Base-by-base conservation (phyloP, 352 stramenopile genomes). In the Globisporangium paddicum region DNA sequence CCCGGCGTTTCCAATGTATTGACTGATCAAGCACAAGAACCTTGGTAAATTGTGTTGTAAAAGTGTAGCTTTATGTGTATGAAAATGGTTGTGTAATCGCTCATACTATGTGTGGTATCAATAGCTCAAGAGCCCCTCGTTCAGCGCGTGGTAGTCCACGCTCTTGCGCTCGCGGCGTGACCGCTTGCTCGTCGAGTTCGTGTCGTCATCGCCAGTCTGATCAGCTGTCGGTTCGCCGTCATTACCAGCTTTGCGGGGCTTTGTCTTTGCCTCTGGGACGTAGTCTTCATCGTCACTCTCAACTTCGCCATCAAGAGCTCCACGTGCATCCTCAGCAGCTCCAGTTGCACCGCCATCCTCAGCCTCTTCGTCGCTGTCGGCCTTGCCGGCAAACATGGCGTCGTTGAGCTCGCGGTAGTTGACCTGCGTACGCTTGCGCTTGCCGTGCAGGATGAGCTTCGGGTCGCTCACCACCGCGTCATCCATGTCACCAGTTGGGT, bases 391-490 rank as follows among this genome's bases (percentile, higher is more conserved):
- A 64, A 93, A 95, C 64, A 95, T 75, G 28, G 85, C 48, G 50
- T 84, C 77, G 56, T 95, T 93, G 13, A 95, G 73, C 40, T 75
- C 64, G n/a, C 75, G 82, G 53, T 95, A 95, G 68, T 95, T 73
- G 14, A 95, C 86, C 2, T 74, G 67, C 16, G 69, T 87, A 18
- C 86, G 79, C 70, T 92, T 91, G 40, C 86, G 79, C 60, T 95
- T 95, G 47, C 83, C 79, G 21, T 71, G 66, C 4, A 92, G 32
- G 56, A 92, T 88, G 37, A 89, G 58, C 4, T 60, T 66, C 2
- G 48, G 28, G 57, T 86, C 67, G 4, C 67, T 55, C 8, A 56
- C 9, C 1, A 16, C 67, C 18, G 73, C 58, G 4, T 38, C 54
- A 26, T 65, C 42, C 38, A 44, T 44, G 16, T 46, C 53, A 3